Evolutionary conservation across 1,139 yeast genomes (phyloP).

Genomic region (Williopsis jadinii): DNA sequence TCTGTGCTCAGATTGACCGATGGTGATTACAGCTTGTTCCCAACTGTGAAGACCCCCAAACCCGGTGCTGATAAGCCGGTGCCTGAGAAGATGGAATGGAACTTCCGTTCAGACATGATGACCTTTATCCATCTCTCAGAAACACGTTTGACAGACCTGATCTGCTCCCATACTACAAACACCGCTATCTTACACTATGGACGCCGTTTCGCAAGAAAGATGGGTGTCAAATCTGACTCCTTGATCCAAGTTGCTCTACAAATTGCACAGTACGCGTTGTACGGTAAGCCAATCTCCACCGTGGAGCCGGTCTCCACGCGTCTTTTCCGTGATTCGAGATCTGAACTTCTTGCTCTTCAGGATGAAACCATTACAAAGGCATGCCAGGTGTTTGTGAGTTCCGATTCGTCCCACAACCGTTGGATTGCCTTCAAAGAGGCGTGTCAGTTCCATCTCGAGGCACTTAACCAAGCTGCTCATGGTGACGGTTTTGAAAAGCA

Average conservation of each 20-base stretch:
- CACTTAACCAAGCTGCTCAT: slow-evolving; percentile 43
- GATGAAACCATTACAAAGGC: slow-evolving; percentile 44
- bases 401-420: slow-evolving; percentile 34
- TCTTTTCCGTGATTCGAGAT: slow-evolving; percentile 57
- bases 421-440: slow-evolving; percentile 48
- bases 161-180: slow-evolving; percentile 60
- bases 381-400: slow-evolving; percentile 57
- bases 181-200: slow-evolving; percentile 37
- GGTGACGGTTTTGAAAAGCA: slow-evolving; percentile 73
- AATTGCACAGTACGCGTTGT: slow-evolving; percentile 63
- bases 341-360: slow-evolving; percentile 62
- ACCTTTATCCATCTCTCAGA: slow-evolving; percentile 58
- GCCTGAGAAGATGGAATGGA: slow-evolving; percentile 38
- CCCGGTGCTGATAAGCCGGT: slow-evolving; percentile 32
- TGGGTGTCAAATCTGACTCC: slow-evolving; percentile 57
- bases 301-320: slow-evolving; percentile 73
- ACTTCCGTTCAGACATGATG: slow-evolving; percentile 38
- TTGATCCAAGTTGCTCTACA: slow-evolving; percentile 63
- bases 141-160: slow-evolving; percentile 68
- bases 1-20: slow-evolving; percentile 56
- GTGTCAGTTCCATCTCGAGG: slow-evolving; percentile 43
- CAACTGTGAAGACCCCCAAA: slow-evolving; percentile 13
- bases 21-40: slow-evolving; percentile 49
- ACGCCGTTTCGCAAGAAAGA: slow-evolving; percentile 39
- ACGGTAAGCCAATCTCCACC: slow-evolving; percentile 61